phyloP scores from a whole-genome alignment of 1,284 basidiomycete species.

The Rhodotorula sp. region DNA sequence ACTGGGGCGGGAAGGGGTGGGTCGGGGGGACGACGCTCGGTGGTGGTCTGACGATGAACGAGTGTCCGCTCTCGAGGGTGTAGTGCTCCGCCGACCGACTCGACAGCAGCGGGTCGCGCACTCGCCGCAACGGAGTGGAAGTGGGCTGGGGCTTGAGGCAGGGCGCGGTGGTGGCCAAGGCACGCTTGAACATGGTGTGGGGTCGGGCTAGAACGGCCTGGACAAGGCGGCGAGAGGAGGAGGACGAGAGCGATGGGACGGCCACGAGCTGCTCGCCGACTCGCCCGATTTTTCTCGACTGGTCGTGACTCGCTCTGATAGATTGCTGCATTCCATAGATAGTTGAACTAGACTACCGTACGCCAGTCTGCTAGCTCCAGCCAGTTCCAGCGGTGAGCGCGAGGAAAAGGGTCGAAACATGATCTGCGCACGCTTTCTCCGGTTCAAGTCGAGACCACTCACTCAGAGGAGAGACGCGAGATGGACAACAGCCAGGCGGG shows the following conservation, averaged over 20 bases:
- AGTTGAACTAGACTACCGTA: no score
- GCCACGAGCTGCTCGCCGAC: neutral
- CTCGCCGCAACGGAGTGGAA: constrained; percentile 12
- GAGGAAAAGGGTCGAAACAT: no score
- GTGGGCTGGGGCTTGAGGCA: neutral
- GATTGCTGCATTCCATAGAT: no score
- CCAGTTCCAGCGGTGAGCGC: no score
- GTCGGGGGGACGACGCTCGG: constrained; percentile 27
- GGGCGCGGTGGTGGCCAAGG: constrained; percentile 1
- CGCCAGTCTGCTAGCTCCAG: no score
- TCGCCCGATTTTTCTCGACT: neutral
- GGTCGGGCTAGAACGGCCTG: no score
- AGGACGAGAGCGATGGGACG: neutral
- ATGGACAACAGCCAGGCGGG: neutral
- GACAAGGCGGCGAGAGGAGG: neutral
- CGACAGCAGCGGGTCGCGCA: constrained; percentile 31
- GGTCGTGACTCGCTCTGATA: no score
- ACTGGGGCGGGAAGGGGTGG: constrained; percentile 8
- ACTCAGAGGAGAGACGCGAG: no score
- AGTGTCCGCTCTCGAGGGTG: constrained; percentile 15
- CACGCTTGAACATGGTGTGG: constrained; percentile 4
- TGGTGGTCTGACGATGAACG: constrained; percentile 34
- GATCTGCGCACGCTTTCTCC: no score
- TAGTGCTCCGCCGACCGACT: constrained; percentile 28
- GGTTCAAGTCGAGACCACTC: no score